A percentile compares a stretch with the other conserved stretches of the same genome.
phyloP scores from a whole-genome alignment of 2,329 filamentous ascomycete species.

The Talaromyces rugulosus region DNA sequence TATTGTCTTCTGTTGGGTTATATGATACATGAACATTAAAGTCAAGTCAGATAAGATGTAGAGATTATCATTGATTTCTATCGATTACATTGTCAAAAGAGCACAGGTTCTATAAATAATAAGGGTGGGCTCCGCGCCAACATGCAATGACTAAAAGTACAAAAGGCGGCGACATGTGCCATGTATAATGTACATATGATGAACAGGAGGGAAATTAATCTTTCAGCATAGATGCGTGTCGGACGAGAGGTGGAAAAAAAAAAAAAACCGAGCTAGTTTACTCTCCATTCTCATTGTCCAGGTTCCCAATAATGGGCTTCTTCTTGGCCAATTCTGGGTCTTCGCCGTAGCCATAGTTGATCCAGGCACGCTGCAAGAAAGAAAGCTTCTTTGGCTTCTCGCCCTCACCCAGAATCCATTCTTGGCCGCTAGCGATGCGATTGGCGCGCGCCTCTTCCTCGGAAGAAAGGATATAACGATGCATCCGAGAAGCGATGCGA shows the following conservation, averaged over 20 bases:
- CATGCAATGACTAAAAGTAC: not conserved
- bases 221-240: not conserved
- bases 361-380: slow-evolving; percentile 37
- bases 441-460: slow-evolving; percentile 67
- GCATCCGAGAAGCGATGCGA: slow-evolving; percentile 74
- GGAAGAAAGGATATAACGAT: slow-evolving; percentile 64
- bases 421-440: slow-evolving; percentile 59
- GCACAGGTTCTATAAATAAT: not conserved
- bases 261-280: slow-evolving; percentile 3
- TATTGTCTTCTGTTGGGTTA: not conserved
- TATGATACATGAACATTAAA: too few relatives aligned
- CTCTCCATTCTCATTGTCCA: slow-evolving; percentile 29
- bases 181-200: not conserved
- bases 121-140: not conserved
- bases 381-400: slow-evolving; percentile 32
- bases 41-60: not conserved
- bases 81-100: not conserved
- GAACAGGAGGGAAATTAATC: not conserved
- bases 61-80: not conserved
- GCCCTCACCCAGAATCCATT: slow-evolving; percentile 64
- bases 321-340: slow-evolving; percentile 33
- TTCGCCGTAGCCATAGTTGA: slow-evolving; percentile 38
- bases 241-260: not conserved
- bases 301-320: slow-evolving; percentile 39
- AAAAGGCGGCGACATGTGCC: not conserved